Percentiles rank a stretch among this genome's conserved stretches.
Evolutionary conservation across 2,329 filamentous ascomycete species (phyloP).

Genomic region (Torrubiella hemipterigena): DNA sequence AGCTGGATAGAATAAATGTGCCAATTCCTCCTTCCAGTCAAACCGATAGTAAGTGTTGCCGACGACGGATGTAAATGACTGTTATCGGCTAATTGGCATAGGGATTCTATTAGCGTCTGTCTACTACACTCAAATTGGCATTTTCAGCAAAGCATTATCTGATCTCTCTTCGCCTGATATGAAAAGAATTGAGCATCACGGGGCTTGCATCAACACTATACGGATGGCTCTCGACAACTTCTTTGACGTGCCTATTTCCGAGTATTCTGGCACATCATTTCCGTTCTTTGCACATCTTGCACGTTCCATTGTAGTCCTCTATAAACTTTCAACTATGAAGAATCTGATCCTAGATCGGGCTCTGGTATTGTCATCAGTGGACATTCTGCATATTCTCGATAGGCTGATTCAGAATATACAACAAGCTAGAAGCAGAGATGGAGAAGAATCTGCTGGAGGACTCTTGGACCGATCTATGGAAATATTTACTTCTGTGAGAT

Average conservation of each 20-base stretch:
- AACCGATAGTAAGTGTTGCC: no score
- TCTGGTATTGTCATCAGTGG: not conserved
- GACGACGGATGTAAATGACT: no score
- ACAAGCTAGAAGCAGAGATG: not conserved
- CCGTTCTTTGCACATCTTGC: conserved; percentile 1
- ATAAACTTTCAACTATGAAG: not conserved
- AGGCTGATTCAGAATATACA: not conserved
- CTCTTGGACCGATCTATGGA: not conserved
- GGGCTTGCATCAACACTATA: not conserved
- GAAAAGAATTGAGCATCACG: not conserved
- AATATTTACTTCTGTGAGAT: conserved; percentile 1
- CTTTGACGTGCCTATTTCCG: not conserved
- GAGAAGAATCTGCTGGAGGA: not conserved
- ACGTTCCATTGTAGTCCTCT: not conserved
- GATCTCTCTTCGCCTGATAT: no score
- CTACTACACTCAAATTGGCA: not conserved
- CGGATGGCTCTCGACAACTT: conserved; percentile 1
- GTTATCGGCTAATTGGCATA: no score
- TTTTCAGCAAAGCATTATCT: not conserved
- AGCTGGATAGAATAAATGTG: not conserved
- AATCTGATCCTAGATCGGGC: not conserved
- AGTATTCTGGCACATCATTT: not conserved
- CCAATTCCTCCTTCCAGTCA: not conserved
- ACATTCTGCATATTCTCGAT: not conserved
- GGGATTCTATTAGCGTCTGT: not conserved